Base-by-base conservation (phyloP, 2,329 filamentous ascomycete species). In the Talaromyces sp. region DNA sequence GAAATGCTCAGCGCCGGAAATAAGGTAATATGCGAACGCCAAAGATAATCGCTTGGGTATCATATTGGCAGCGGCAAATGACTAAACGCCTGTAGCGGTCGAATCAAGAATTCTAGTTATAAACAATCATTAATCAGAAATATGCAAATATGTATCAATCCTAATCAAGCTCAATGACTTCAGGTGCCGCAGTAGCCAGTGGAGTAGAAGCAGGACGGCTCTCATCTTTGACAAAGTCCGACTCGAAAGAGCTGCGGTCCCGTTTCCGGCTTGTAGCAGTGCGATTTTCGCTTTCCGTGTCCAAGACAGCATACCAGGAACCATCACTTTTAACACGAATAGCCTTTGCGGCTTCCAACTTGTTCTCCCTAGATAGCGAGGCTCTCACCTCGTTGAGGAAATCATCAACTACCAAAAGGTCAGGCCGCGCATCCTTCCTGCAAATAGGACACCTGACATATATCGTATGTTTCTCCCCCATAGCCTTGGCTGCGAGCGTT, bases 391-490 rank as follows among this genome's bases (percentile, higher is more conserved):
- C 77, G 13, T 82, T 73, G 52, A 97, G 81, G 73, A 93, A 97
- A 1, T 85, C 85, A 72, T 98, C 93, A 6, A 94, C 80, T 2
- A 87, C 76, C 1, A 98, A 83, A 66, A 81, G 85, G 27, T 82
- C 81, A 0, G 94, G 95, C 14, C 93, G 85, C 11, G 90, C 92
- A 75, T 97, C 93, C 37, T 79, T 81, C 31, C 83, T 82, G 75
- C 94, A 98, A 35, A 96, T 87, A 0, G 95, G 95, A 71, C 95
- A 99, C n/a, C 62, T 54, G 22, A 64, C n/a, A 33, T 66, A 66
- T 19, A 52, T 52, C 35, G 62, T 48, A 24, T 52, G 61, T 68
- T 85, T 89, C 93, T 93, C 97, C 62, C 83, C 82, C 45, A 74
- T 70, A 59, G 74, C 61, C 48, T 75, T 78, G 27, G 74, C 76